phyloP scores from a whole-genome alignment of 148 eudicot species.

The Heliamphora exappendiculata region DNA sequence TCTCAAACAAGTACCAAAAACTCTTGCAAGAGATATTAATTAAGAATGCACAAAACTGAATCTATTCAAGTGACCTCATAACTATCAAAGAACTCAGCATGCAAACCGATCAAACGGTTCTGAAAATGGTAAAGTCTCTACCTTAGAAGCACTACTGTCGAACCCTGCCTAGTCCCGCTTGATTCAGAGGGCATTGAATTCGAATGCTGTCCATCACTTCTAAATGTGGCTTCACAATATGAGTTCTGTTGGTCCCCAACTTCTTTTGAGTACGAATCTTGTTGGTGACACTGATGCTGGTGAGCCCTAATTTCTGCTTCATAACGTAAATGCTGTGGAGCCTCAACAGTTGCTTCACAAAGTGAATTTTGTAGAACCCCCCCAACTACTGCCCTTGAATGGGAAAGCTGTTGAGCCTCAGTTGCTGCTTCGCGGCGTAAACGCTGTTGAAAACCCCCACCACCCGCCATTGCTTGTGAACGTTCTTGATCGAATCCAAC shows the following conservation, averaged over 20 bases:
- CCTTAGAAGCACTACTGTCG: conserved; percentile 32
- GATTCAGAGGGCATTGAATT: conserved; percentile 5
- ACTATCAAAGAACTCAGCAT: background rate
- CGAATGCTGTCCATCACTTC: background rate
- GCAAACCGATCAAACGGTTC: background rate
- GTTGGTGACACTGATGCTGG: background rate
- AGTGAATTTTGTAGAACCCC: background rate
- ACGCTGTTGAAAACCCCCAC: background rate
- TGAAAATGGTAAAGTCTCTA: background rate
- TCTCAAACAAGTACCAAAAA: background rate
- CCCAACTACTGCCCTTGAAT: background rate
- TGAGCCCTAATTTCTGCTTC: background rate
- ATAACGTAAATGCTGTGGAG: background rate
- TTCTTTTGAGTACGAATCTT: background rate
- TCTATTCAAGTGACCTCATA: too few species aligned
- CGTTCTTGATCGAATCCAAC: conserved; percentile 7
- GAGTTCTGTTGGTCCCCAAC: background rate
- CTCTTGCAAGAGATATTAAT: background rate
- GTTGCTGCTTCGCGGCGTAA: background rate
- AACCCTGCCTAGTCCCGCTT: conserved; percentile 8
- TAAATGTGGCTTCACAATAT: conserved; percentile 16
- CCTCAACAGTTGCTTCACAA: conserved; percentile 12
- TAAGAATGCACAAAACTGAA: background rate
- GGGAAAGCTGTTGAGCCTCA: conserved; percentile 5
- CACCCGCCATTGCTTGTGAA: background rate